Percentiles rank a stretch among this genome's conserved stretches.
phyloP scores from a whole-genome alignment of 768 basidiomycete genomes.

The Neoboletus magnificus region DNA sequence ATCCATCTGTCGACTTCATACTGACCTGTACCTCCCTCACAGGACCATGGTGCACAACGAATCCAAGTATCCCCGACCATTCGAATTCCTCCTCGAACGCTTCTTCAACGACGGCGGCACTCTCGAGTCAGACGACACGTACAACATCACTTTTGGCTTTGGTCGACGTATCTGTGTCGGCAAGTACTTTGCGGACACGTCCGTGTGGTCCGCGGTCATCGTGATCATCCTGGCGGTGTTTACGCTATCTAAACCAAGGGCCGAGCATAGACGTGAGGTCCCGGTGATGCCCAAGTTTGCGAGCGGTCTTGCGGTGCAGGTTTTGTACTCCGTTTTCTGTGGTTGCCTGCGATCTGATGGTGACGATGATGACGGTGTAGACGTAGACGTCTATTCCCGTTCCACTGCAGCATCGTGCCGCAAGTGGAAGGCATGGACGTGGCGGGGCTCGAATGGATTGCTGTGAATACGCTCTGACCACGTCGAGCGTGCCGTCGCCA shows the following conservation, averaged over 20 bases:
- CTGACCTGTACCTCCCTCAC: neutral
- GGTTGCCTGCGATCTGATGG: neutral
- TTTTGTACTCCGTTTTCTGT: neutral
- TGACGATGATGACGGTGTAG: too few species aligned
- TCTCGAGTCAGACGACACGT: conserved; percentile 9
- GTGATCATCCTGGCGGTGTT: conserved; percentile 12
- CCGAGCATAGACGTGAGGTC: conserved; percentile 12
- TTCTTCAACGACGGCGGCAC: conserved; percentile 31
- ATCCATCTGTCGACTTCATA: neutral
- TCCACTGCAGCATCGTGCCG: conserved; percentile 7
- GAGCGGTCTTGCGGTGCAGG: conserved; percentile 13
- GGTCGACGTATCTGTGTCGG: conserved; percentile 27
- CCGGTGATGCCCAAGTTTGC: conserved; percentile 12
- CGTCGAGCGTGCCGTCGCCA: neutral
- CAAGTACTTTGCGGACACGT: conserved; percentile 17
- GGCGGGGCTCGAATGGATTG: conserved; percentile 3
- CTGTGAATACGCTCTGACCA: neutral
- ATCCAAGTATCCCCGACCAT: conserved; percentile 35
- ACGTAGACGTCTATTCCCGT: conserved; percentile 8
- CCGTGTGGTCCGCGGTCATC: conserved; percentile 19
- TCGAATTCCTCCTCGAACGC: conserved; percentile 38
- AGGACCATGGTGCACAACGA: conserved; percentile 17
- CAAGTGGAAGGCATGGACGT: conserved; percentile 4
- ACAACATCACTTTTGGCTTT: conserved; percentile 22
- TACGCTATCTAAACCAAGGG: conserved; percentile 3